Evolutionary conservation across 768 basidiomycete genomes (phyloP), one percentile per base, ranked within the genome.

Genomic region (Suillus americanus): DNA sequence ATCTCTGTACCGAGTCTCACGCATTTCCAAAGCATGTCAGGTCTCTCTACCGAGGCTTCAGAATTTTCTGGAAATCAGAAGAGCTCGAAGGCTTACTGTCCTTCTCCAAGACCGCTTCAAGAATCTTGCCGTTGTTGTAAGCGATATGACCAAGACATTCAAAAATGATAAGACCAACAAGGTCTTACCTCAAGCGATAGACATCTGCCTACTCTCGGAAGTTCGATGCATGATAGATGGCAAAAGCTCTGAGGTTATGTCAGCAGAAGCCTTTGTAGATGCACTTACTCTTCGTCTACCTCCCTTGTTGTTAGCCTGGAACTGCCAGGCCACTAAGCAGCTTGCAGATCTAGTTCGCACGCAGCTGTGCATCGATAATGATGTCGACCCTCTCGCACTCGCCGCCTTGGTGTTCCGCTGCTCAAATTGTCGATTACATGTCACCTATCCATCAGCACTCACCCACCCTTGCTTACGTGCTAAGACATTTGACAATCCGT

Each of bases 371-470:
- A 54, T 54, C 30, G 10, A 54, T 33, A n/a, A 33, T 54, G 30
- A 30, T 25, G 10, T 33, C 12, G 30, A 54, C 30, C 53, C 30
- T n/a, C 53, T 54, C 53, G 12, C 12, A 33, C 53, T 54, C 3
- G 53, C 53, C 20, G 53, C 53, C 13, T 54, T 33, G 20, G 30
- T 54, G 20, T 54, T 54, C 30, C 53, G 53, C 30, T 54, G 28
- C 30, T 54, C 53, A 30, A 33, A 20, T 54, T 54, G 53, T 54
- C 53, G 30, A 20, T 54, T 30, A 33, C 28, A 53, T 53, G 51
- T 53, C 51, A 53, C 51, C 18, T 53, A 53, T 33, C 51, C 51
- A 53, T 53, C 51, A 53, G 51, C 51, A 18, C 51, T 53, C 30
- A 28, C 8, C 28, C 51, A 53, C 51, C 18, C 33, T 54, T 54